A percentile compares a stretch with the other conserved stretches of the same genome.
Conservation (phyloP, 75 land plant genomes). For the Cryptomeria japonica region DNA sequence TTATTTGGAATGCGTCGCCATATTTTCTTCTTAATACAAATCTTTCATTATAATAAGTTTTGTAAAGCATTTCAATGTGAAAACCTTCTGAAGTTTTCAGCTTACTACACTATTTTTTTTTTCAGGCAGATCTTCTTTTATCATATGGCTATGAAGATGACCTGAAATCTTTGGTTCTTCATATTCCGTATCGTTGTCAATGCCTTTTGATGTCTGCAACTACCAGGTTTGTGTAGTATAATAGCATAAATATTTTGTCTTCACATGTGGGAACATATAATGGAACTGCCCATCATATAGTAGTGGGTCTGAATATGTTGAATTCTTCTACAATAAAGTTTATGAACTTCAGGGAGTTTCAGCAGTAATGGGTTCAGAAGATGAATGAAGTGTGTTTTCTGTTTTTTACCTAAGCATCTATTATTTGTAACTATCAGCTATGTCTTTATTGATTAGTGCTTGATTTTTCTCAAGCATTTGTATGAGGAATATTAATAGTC, state of each 20-base stretch:
- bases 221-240: slow-evolving; percentile 47
- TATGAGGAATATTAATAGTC: neutral
- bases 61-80: neutral
- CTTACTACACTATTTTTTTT: neutral
- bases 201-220: slow-evolving; percentile 98
- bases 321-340: neutral
- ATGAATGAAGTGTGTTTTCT: neutral
- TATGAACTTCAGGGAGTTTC: neutral
- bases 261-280: neutral
- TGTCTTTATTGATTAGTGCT: neutral
- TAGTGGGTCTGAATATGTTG: neutral
- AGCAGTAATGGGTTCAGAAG: neutral
- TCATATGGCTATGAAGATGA: slow-evolving; percentile 96
- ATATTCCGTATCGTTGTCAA: slow-evolving; percentile 84
- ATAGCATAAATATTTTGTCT: neutral
- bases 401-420: neutral
- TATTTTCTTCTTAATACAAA: neutral
- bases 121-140: slow-evolving; percentile 87
- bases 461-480: neutral
- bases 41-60: neutral
- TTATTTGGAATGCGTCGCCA: neutral
- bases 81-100: neutral
- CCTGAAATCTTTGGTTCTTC: slow-evolving; percentile 63
- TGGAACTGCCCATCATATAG: neutral
- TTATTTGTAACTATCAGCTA: neutral